phyloP scores from a whole-genome alignment of 1,284 basidiomycete genomes.

The Coriolopsis trogii region DNA sequence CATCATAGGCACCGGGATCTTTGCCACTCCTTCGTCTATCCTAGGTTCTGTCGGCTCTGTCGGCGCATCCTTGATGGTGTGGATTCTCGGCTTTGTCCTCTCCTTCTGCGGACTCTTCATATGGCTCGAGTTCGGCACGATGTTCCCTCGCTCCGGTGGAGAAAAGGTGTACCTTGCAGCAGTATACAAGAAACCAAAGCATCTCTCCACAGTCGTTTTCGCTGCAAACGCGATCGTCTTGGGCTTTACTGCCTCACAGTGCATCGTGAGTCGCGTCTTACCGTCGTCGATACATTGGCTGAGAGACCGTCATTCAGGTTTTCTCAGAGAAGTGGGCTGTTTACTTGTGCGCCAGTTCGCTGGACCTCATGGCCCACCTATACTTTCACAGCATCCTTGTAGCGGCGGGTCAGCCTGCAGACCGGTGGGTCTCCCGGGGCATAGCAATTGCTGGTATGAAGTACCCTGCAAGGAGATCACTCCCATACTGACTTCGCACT shows the following conservation, averaged over 20 bases:
- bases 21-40: slow-evolving; percentile 65
- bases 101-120: slow-evolving; percentile 68
- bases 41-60: slow-evolving; percentile 65
- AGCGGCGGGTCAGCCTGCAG: slow-evolving; percentile 42
- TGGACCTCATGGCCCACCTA: background rate
- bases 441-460: slow-evolving; percentile 56
- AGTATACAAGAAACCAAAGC: slow-evolving; percentile 64
- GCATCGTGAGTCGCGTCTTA: too few species aligned
- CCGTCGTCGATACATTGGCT: too few species aligned
- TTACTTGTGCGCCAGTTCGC: background rate
- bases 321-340: slow-evolving; percentile 29
- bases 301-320: slow-evolving; percentile 27
- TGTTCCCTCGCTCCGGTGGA: slow-evolving; percentile 55
- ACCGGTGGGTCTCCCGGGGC: slow-evolving; percentile 54
- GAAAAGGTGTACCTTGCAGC: slow-evolving; percentile 81
- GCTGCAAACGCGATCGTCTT: slow-evolving; percentile 62
- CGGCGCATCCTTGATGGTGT: slow-evolving; percentile 67
- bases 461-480: background rate
- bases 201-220: slow-evolving; percentile 62
- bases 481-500: background rate
- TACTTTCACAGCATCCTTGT: slow-evolving; percentile 56
- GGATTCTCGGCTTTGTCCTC: slow-evolving; percentile 68
- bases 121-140: slow-evolving; percentile 75
- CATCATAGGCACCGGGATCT: slow-evolving; percentile 66
- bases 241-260: slow-evolving; percentile 60